Base-by-base conservation (phyloP, 768 basidiomycete genomes). In the Naganishia onofrii region DNA sequence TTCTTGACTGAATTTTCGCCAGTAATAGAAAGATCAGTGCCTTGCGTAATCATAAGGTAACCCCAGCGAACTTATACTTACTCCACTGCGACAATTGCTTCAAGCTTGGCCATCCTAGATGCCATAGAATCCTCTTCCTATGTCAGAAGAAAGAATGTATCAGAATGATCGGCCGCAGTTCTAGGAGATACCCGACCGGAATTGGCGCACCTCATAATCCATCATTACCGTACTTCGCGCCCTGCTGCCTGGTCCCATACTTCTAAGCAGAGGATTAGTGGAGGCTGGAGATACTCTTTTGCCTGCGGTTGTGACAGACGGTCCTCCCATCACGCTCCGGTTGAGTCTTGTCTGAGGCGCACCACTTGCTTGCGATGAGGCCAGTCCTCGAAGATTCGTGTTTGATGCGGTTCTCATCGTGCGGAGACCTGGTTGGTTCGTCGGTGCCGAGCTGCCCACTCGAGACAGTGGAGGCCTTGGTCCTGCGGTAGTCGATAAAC, bases 21-120 rank as follows among this genome's bases (percentile, higher is more conserved):
- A 48, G 54, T 32, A n/a, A 34, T 15, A 19, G 17, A 19, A 28
- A 29, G n/a, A 54, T 32, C 23, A 44, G 26, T 38, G 12, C 38
- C 53, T 23, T 5, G 36, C 21, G 23, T n/a, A n/a, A n/a, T 32
- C 10, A 38, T 17, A 5, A 26, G 3, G n/a, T 17, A 38, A 57
- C 42, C 15, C 15, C 15, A 34, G 4, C 3, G 38, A 57, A 48
- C 17, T 21, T 51, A 10, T 9, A 32, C 68, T n/a, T 42, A 69
- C 68, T 69, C 68, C 10, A 48, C 42, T 9, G 38, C 44, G 19
- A 69, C 58, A 29, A 69, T 69, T 57, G 56, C 68, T 10, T 69
- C 56, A 56, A 69, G 44, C n/a, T 63, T 69, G 28, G 56, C 56
- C 56, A 58, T 52, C 19, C 68, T 69, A 56, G 29, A 69, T 28